Conservation (phyloP, 2,329 filamentous ascomycete genomes). For the Sporothrix schenckii region DNA sequence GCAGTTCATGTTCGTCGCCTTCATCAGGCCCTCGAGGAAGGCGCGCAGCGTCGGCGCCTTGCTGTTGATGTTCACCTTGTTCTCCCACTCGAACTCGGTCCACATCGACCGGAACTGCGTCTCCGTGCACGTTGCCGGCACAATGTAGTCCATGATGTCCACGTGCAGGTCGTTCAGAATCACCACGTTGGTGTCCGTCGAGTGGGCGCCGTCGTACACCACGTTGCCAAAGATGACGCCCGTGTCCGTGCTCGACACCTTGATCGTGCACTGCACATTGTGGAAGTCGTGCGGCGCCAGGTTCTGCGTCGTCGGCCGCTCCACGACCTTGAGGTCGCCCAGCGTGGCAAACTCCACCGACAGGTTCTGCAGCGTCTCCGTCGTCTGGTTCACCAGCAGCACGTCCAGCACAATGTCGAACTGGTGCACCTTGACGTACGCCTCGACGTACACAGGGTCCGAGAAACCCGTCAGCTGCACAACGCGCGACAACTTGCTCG, state of each 20-base stretch:
- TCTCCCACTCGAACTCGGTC: constrained; percentile 99
- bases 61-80: constrained; percentile 99
- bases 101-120: constrained; percentile 99
- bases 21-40: constrained; percentile 94
- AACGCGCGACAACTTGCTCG: constrained; percentile 91
- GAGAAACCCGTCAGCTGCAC: constrained; percentile 98
- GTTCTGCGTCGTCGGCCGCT: constrained; percentile 94
- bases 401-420: constrained; percentile 98
- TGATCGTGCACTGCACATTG: constrained; percentile 98
- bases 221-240: constrained; percentile 99
- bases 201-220: constrained; percentile 91
- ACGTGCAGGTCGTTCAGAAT: constrained; percentile 98
- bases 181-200: constrained; percentile 91
- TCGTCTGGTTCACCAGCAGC: constrained; percentile 94
- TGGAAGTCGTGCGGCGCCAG: constrained; percentile 94
- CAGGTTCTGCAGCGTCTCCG: constrained; percentile 92
- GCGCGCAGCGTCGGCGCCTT: constrained; percentile 90
- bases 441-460: constrained; percentile 97
- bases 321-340: constrained; percentile 95
- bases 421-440: constrained; percentile 97
- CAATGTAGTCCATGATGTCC: constrained; percentile 99
- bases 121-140: constrained; percentile 93
- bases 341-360: constrained; percentile 98
- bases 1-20: constrained; percentile 98
- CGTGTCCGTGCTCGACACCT: constrained; percentile 90